Conservation (phyloP, 2,329 filamentous ascomycete genomes). For the Microcyclospora tardicrescens region DNA sequence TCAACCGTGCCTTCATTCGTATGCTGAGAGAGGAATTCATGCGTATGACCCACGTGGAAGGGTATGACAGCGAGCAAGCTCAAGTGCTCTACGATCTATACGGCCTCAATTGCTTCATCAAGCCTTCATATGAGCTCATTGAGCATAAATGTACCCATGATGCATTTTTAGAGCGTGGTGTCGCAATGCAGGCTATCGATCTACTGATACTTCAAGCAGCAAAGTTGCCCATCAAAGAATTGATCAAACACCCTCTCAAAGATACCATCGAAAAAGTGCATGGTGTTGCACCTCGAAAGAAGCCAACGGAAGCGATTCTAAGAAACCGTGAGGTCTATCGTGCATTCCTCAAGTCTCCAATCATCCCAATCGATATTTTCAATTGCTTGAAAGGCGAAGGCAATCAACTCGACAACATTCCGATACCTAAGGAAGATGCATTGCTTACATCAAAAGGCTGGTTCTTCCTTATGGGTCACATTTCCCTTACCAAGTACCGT, state of each 20-base stretch:
- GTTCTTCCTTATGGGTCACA: conserved; percentile 85
- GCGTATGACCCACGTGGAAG: conserved; percentile 59
- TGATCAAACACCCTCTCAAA: conserved; percentile 83
- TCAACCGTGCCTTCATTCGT: conserved; percentile 78
- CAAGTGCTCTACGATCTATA: conserved; percentile 77
- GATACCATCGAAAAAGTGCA: conserved; percentile 88
- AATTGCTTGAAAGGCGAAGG: conserved; percentile 68
- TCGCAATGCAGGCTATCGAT: conserved; percentile 70
- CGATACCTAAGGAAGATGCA: conserved; percentile 52
- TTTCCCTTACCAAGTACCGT: conserved; percentile 76
- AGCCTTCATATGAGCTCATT: conserved; percentile 24
- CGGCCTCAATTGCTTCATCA: conserved; percentile 50
- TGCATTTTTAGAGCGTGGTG: conserved; percentile 63
- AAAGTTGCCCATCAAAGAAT: conserved; percentile 76
- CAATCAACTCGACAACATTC: conserved; percentile 53
- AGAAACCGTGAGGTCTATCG: conserved; percentile 77
- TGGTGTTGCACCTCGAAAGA: conserved; percentile 64
- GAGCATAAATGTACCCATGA: conserved; percentile 68
- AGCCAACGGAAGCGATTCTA: conserved; percentile 65
- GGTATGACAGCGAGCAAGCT: conserved; percentile 74
- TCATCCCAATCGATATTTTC: conserved; percentile 70
- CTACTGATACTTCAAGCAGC: conserved; percentile 70
- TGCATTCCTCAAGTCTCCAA: conserved; percentile 66
- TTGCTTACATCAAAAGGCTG: conserved; percentile 67
- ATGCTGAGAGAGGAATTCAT: conserved; percentile 79